Conservation (phyloP, 345 rosid species). For the Salix brachista region DNA sequence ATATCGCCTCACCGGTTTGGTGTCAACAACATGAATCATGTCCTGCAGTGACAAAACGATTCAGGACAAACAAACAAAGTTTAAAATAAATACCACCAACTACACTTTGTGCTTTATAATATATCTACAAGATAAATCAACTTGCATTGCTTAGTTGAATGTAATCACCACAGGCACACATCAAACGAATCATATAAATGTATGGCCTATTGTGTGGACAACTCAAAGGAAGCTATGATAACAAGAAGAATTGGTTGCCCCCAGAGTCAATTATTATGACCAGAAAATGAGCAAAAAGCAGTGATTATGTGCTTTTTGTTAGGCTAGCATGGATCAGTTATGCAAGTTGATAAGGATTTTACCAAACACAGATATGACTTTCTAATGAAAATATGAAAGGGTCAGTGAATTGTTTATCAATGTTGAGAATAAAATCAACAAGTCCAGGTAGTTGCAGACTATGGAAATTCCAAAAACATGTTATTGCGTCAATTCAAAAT, state of each 20-base stretch:
- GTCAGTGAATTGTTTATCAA: neutral
- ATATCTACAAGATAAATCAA: neutral
- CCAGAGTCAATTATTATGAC: neutral
- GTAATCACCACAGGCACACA: neutral
- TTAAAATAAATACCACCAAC: neutral
- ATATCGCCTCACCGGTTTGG: conserved; percentile 64
- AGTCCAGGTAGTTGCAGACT: neutral
- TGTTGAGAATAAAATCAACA: neutral
- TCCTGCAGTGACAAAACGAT: conserved; percentile 48
- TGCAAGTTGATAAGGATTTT: too few relatives aligned
- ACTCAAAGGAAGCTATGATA: neutral
- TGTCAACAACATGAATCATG: conserved; percentile 73
- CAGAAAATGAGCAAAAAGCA: neutral
- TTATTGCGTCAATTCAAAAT: neutral
- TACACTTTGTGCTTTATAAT: neutral
- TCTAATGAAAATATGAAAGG: neutral
- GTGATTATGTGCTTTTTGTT: neutral
- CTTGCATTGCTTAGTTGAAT: neutral
- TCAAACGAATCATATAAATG: neutral
- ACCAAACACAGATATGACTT: neutral
- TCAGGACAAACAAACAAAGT: neutral
- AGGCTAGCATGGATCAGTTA: too few relatives aligned
- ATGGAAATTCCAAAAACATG: neutral
- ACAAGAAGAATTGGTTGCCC: too few relatives aligned
- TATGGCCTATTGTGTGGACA: neutral